phyloP scores from a whole-genome alignment of 1,139 yeast species.

The Zygosaccharomyces sapae region DNA sequence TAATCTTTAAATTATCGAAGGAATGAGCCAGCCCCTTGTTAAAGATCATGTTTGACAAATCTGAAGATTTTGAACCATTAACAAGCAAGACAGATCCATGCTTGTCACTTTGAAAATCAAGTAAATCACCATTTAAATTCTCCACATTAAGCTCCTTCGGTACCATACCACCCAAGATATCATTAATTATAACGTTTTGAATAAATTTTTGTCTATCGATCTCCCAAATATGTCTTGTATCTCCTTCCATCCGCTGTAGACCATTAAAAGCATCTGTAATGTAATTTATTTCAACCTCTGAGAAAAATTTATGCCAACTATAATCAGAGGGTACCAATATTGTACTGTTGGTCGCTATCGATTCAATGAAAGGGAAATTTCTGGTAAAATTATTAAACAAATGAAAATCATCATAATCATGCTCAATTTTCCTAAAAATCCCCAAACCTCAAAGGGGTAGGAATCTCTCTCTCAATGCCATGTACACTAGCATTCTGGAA shows the following conservation, averaged over 20 bases:
- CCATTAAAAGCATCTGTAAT: slow-evolving; percentile 35
- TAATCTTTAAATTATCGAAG: slow-evolving; percentile 42
- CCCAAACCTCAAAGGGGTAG: slow-evolving; percentile 2
- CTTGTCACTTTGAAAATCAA: slow-evolving; percentile 31
- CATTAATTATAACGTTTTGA: slow-evolving; percentile 19
- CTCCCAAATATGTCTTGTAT: slow-evolving; percentile 37
- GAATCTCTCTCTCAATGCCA: slow-evolving; percentile 42
- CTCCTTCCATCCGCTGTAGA: slow-evolving; percentile 12
- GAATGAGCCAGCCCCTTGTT: slow-evolving; percentile 63
- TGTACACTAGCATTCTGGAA: slow-evolving; percentile 72
- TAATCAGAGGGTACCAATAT: slow-evolving; percentile 46
- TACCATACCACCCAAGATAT: slow-evolving; percentile 28
- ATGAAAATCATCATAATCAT: slow-evolving; percentile 3
- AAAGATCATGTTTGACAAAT: slow-evolving; percentile 44
- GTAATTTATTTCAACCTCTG: slow-evolving; percentile 47
- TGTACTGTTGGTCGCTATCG: slow-evolving; percentile 26
- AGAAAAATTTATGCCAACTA: slow-evolving; percentile 37
- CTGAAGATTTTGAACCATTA: slow-evolving; percentile 31
- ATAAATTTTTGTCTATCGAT: slow-evolving; percentile 23
- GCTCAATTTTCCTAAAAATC: slow-evolving; percentile 5
- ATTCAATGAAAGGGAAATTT: slow-evolving; percentile 5
- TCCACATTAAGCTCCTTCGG: background rate
- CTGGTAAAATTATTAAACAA: slow-evolving; percentile 4
- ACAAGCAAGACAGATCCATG: slow-evolving; percentile 37
- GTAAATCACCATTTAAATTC: slow-evolving; percentile 29